Base-by-base conservation (phyloP, 179 eudicot genomes). In the Spinacia oleracea region DNA sequence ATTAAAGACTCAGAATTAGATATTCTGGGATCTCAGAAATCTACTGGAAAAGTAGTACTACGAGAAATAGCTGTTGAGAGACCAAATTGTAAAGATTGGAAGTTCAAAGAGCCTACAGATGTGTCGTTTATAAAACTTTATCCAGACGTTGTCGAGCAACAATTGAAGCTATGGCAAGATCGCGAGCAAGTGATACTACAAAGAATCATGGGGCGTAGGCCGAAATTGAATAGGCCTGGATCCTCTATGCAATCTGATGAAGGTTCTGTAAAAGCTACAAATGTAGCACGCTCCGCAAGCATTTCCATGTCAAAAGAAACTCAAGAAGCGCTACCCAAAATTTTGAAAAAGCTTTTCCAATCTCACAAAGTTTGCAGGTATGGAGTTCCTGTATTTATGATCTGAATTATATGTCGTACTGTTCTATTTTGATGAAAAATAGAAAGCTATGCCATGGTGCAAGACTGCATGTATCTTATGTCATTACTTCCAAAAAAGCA, bases 291-390 rank as follows among this genome's bases (percentile, higher is more conserved):
- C 45, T 65, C 86, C 31, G 75, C 55, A 38, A 73, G 58, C 43
- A 82, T 63, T 29, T 70, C 78, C 16, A 84, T 91, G 93, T 79
- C 91, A 59, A 81, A 84, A 34, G 98, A 89, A 87, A 87, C 89
- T 79, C 89, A 86, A 73, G 96, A 90, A 80, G 91, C 90, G 79
- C 84, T 89, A 72, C 85, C 82, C 1, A 90, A 86, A 83, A 87
- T 87, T 77, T 83, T 93, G 84, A 84, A 74, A 62, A 90, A 86
- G 85, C 81, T 91, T 80, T 88, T 93, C 75, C 87, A 86, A 79
- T 77, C 70, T 63, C 84, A 86, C 81, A 88, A 89, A 82, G 91
- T 87, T 89, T 92, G 96, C 96, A 96, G 98, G 99, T 93, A 70
- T 75, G 66, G 16, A 46, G 21, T 70, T 53, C 18, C 60, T 58